Conservation (phyloP, 2,329 filamentous ascomycete genomes). For the Beauveria varroae region DNA sequence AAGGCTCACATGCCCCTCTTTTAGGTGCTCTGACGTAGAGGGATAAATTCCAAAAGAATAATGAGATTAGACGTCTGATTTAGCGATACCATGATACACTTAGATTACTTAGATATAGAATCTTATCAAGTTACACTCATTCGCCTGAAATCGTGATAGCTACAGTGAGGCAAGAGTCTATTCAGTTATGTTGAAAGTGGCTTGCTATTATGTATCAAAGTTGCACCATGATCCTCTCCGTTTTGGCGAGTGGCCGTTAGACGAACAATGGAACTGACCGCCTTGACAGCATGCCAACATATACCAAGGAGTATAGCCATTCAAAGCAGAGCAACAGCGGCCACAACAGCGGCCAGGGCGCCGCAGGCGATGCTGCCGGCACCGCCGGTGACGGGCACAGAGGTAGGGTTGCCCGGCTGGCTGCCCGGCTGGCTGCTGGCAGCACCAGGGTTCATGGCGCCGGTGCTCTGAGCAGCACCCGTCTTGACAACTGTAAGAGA, state of each 20-base stretch:
- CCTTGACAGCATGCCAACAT: background rate
- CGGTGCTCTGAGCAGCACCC: constrained; percentile 5
- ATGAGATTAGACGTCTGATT: background rate
- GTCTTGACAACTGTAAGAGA: constrained; percentile 6
- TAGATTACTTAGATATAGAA: background rate
- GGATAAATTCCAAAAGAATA: background rate
- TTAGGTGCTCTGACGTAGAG: background rate
- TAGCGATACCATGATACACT: background rate
- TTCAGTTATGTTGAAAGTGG: too few relatives aligned
- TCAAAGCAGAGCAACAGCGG: background rate
- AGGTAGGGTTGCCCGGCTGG: background rate
- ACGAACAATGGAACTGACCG: background rate
- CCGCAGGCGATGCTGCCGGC: background rate
- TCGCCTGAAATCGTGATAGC: too few relatives aligned
- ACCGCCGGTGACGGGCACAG: background rate
- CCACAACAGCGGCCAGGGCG: background rate
- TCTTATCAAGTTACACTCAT: background rate
- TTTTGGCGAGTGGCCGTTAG: background rate
- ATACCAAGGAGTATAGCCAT: background rate
- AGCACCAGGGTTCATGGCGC: constrained; percentile 9
- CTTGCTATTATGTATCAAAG: background rate
- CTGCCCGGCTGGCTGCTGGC: background rate
- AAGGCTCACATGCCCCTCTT: background rate
- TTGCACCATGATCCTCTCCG: background rate
- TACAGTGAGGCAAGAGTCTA: too few relatives aligned